Evolutionary conservation across 1,284 basidiomycete species (phyloP).

Genomic region (Rhizoctonia solani): DNA sequence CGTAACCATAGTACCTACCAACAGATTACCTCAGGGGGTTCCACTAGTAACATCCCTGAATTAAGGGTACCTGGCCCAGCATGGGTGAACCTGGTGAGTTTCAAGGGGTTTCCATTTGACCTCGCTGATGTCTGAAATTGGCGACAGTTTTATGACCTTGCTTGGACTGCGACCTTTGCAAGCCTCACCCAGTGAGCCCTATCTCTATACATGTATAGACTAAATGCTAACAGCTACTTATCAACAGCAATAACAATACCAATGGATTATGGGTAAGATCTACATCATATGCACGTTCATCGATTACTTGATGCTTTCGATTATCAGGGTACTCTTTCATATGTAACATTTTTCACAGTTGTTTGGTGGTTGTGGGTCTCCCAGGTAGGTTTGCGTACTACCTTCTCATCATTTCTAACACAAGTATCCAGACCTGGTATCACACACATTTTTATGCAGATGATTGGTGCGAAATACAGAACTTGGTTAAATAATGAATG

Average conservation of each 20-base stretch:
- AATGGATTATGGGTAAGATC: background rate
- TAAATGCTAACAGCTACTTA: background rate
- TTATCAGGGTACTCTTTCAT: background rate
- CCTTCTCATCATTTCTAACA: background rate
- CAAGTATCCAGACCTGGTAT: background rate
- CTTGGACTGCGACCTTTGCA: constrained; percentile 28
- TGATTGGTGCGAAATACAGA: background rate
- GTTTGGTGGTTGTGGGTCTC: constrained; percentile 6
- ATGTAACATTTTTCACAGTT: background rate
- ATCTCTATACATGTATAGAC: background rate
- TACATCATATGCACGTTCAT: background rate
- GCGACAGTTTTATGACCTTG: constrained; percentile 25
- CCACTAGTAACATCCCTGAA: too few relatives aligned
- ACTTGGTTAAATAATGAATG: background rate
- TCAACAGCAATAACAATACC: constrained; percentile 10
- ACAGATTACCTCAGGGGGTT: too few relatives aligned
- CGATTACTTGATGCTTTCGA: background rate
- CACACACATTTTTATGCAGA: constrained; percentile 2
- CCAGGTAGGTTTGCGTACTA: background rate
- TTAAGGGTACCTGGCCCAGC: too few relatives aligned
- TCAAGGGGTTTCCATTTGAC: background rate
- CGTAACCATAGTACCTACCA: too few relatives aligned
- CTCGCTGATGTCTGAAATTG: background rate
- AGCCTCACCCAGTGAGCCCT: constrained; percentile 8
- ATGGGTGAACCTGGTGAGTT: background rate